phyloP scores from a whole-genome alignment of 108 stramenopile species.

The Pelagomonas calceolata region DNA sequence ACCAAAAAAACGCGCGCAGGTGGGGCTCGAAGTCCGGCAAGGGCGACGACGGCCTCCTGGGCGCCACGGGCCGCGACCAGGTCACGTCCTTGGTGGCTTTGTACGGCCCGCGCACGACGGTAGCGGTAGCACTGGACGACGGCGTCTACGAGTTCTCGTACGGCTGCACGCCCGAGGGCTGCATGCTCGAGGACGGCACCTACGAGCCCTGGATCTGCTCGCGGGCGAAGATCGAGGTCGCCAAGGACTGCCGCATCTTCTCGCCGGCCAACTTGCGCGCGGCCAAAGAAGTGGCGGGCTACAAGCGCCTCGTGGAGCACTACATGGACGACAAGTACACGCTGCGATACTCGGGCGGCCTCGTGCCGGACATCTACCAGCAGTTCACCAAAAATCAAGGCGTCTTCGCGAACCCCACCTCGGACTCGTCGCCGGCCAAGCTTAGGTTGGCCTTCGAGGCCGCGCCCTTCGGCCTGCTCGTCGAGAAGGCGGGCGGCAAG shows the following conservation, averaged over 20 bases:
- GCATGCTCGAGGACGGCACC: conserved; percentile 25
- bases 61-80: conserved; percentile 35
- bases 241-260: conserved; percentile 59
- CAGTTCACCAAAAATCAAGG: conserved; percentile 46
- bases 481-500: conserved; percentile 47
- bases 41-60: conserved; percentile 29
- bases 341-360: conserved; percentile 45
- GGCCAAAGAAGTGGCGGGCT: conserved; percentile 40
- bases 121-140: conserved; percentile 44
- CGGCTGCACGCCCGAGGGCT: conserved; percentile 41
- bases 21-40: too few species aligned
- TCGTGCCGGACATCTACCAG: conserved; percentile 52
- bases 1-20: too few species aligned
- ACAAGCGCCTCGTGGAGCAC: conserved; percentile 33
- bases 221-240: conserved; percentile 41
- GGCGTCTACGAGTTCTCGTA: conserved; percentile 60
- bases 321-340: conserved; percentile 42
- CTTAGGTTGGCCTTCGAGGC: conserved; percentile 42
- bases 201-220: conserved; percentile 55
- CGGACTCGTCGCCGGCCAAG: conserved; percentile 35
- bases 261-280: conserved; percentile 45
- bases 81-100: conserved; percentile 33
- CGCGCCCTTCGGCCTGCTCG: conserved; percentile 37
- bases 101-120: conserved; percentile 45
- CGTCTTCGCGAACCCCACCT: conserved; percentile 43